phyloP scores from a whole-genome alignment of 768 basidiomycete genomes.

The Lentinula aciculospora region DNA sequence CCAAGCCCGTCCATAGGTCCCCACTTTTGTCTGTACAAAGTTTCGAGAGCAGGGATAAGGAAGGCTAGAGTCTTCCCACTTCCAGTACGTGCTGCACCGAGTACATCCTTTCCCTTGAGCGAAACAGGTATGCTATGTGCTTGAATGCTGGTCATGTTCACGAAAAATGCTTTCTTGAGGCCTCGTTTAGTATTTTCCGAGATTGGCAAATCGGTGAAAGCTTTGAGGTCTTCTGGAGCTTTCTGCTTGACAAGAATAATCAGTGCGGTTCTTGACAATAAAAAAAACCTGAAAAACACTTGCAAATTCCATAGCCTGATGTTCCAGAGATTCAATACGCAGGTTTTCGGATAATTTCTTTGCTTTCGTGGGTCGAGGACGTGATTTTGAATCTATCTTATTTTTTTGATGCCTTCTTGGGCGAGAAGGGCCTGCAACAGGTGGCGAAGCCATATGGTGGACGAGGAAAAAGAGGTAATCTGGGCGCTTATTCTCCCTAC shows the following conservation, averaged over 20 bases:
- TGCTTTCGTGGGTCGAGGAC: conserved; percentile 14
- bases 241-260: conserved; percentile 32
- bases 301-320: conserved; percentile 16
- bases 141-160: conserved; percentile 90
- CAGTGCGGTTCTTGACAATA: background rate
- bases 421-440: conserved; percentile 5
- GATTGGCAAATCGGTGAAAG: conserved; percentile 74
- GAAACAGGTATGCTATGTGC: conserved; percentile 85
- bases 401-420: background rate
- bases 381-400: background rate
- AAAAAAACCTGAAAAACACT: conserved; percentile 16
- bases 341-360: conserved; percentile 29
- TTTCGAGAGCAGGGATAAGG: conserved; percentile 86
- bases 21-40: conserved; percentile 88
- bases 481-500: background rate
- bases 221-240: conserved; percentile 41
- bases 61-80: conserved; percentile 97
- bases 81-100: conserved; percentile 93
- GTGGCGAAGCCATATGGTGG: background rate
- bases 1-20: conserved; percentile 90
- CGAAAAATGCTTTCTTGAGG: conserved; percentile 81
- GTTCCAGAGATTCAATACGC: conserved; percentile 24
- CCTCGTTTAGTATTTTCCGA: conserved; percentile 75
- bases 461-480: background rate
- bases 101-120: conserved; percentile 91